A percentile compares a stretch with the other conserved stretches of the same genome.
phyloP scores from a whole-genome alignment of 371 early-diverging fungal species.

The Mucor indicus region DNA sequence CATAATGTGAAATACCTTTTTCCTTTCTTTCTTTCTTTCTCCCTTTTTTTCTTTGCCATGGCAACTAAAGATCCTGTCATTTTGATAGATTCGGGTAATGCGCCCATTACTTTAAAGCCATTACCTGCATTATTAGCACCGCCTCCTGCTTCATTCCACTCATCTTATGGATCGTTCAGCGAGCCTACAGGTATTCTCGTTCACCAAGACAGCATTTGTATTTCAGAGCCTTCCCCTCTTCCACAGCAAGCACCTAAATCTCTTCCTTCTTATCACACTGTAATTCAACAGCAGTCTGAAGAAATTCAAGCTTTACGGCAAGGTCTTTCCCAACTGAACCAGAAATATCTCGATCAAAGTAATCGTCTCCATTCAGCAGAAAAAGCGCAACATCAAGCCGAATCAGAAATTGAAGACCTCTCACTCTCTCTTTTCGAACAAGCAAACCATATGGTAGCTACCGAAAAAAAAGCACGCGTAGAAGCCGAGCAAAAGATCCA shows the following conservation, averaged over 20 bases:
- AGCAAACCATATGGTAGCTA: conserved; percentile 30
- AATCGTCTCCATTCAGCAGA: conserved; percentile 5
- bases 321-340: conserved; percentile 10
- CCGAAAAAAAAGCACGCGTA: conserved; percentile 13
- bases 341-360: conserved; percentile 14
- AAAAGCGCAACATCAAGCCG: conserved; percentile 9
- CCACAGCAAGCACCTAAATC: neutral
- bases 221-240: too few relatives aligned
- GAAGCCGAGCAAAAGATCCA: conserved; percentile 5
- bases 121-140: conserved; percentile 9
- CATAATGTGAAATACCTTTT: too few relatives aligned
- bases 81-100: neutral
- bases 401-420: conserved; percentile 27
- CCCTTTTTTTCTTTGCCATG: neutral
- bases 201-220: too few relatives aligned
- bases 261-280: neutral
- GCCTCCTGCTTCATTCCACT: neutral
- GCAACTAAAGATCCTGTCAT: neutral
- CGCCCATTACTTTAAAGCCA: conserved; percentile 8
- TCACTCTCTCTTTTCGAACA: conserved; percentile 25
- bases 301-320: conserved; percentile 18
- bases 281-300: conserved; percentile 13
- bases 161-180: neutral
- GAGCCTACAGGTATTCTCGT: too few relatives aligned
- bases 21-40: neutral